Conservation (phyloP, 805 yeast species). For the Schizosaccharomyces japonicus region DNA sequence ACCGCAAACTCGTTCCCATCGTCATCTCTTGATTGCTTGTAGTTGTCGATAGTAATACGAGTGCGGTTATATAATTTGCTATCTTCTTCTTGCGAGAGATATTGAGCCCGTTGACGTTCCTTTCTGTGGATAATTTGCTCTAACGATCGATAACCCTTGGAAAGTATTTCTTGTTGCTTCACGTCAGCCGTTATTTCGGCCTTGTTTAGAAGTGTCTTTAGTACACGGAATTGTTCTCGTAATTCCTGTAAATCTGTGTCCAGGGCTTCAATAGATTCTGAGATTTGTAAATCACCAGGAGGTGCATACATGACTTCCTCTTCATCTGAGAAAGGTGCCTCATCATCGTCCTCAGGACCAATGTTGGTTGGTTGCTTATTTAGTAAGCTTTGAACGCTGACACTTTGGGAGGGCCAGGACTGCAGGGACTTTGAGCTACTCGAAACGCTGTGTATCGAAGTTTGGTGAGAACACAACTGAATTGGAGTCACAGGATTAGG, state of each 20-base stretch:
- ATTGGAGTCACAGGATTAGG: too few relatives aligned
- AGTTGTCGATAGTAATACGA: background rate
- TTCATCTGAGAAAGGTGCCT: background rate
- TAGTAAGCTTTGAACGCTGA: background rate
- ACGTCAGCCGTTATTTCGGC: slow-evolving; percentile 67
- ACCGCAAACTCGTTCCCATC: slow-evolving; percentile 36
- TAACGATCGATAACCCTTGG: slow-evolving; percentile 21
- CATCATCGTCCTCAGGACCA: background rate
- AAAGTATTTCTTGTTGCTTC: slow-evolving; percentile 41
- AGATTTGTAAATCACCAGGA: slow-evolving; percentile 40
- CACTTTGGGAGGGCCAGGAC: background rate
- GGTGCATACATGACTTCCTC: slow-evolving; percentile 2
- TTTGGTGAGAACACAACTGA: too few relatives aligned
- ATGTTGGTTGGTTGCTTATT: background rate
- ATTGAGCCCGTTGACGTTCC: slow-evolving; percentile 56
- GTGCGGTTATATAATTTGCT: slow-evolving; percentile 27
- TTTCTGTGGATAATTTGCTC: slow-evolving; percentile 49
- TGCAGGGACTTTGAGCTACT: background rate
- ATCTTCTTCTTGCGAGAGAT: slow-evolving; percentile 59
- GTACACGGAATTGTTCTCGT: slow-evolving; percentile 35
- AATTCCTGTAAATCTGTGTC: slow-evolving; percentile 44
- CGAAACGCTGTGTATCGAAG: background rate
- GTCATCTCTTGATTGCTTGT: slow-evolving; percentile 14
- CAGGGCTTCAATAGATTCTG: slow-evolving; percentile 9
- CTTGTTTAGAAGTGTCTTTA: slow-evolving; percentile 46